Evolutionary conservation across 192 early-diverging fungal species (phyloP), one percentile per base, ranked within the genome.

Genomic region (Coemansia erecta): DNA sequence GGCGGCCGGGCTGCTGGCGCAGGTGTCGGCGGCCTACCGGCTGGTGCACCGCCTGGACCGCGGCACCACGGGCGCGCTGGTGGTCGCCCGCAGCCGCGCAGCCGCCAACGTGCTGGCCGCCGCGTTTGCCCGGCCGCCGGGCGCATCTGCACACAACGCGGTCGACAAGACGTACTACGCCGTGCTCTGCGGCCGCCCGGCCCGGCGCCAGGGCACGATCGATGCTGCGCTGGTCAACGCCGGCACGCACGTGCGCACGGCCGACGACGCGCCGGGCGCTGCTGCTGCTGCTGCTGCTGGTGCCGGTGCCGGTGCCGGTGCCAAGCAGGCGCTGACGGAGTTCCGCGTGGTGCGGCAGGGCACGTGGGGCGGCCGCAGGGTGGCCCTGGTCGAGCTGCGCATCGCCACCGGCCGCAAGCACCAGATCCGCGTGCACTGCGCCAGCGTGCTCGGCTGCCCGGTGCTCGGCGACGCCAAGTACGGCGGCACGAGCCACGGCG

Each of bases 341-440:
- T 72, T 61, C 57, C 45, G 41, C 22, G 63, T 65, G 0, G 10
- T 72, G 23, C 33, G 45, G 0, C 61, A 58, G 4, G 70, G 70
- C 17, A 33, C 17, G 19, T 46, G 60, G 24, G 37, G 39, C 7
- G 42, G 14, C 1, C 21, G 31, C 26, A 35, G 48, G 8, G 49
- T 72, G 3, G 17, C 58, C 5, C 41, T 72, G 0, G 53, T 72
- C 0, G 63, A 61, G 24, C 21, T 72, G 11, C 59, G 61, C 26
- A 65, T 72, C 15, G 8, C 65, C 26, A 76, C 73, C 2, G 73
- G 73, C 33, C 18, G 73, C 9, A 76, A 76, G 41, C 73, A 76
- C 39, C 73, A 76, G 52, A 64, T 76, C 14, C 65, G 73, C 11
- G 73, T 53, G 9, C 73, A 76, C 39, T 69, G 66, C 46, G 58